Conservation (phyloP, 116 monocot genomes). For the Trichopus zeylanicus region DNA sequence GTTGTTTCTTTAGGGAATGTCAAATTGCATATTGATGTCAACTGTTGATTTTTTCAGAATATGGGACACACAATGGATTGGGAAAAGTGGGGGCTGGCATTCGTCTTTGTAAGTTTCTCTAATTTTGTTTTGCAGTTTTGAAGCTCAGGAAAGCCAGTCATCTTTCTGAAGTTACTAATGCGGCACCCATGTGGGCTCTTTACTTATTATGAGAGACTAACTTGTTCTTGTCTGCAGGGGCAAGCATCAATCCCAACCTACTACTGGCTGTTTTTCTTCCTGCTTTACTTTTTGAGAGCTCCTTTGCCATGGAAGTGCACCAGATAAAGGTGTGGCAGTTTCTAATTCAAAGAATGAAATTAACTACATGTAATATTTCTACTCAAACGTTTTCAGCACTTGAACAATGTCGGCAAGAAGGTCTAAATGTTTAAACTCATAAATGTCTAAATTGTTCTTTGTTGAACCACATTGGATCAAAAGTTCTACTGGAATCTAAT, state of each 20-base stretch:
- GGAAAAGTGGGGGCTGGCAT: conserved; percentile 86
- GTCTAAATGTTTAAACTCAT: no score
- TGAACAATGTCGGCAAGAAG: no score
- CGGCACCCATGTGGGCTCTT: neutral
- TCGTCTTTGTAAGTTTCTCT: conserved; percentile 85
- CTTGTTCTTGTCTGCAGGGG: conserved; percentile 51
- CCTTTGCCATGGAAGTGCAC: conserved; percentile 97
- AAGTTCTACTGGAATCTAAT: no score
- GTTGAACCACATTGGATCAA: no score
- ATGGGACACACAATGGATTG: conserved; percentile 69
- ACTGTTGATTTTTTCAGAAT: conserved; percentile 41
- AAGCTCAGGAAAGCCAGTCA: neutral
- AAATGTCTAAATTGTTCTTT: no score
- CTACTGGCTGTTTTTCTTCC: conserved; percentile 89
- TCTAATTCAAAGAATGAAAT: neutral
- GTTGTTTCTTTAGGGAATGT: no score
- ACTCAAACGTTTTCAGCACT: no score
- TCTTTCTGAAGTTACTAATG: neutral
- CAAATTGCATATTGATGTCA: neutral
- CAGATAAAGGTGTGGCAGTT: conserved; percentile 76
- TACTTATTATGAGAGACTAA: neutral
- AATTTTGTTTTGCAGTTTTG: neutral
- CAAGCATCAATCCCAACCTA: conserved; percentile 84
- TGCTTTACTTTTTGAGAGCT: conserved; percentile 98
- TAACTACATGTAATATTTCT: no score